These are phyloP conservation scores for Neurospora hispaniola DNA, from an alignment of 495 filamentous ascomycete genomes.

Conservation along the genomic window DNA sequence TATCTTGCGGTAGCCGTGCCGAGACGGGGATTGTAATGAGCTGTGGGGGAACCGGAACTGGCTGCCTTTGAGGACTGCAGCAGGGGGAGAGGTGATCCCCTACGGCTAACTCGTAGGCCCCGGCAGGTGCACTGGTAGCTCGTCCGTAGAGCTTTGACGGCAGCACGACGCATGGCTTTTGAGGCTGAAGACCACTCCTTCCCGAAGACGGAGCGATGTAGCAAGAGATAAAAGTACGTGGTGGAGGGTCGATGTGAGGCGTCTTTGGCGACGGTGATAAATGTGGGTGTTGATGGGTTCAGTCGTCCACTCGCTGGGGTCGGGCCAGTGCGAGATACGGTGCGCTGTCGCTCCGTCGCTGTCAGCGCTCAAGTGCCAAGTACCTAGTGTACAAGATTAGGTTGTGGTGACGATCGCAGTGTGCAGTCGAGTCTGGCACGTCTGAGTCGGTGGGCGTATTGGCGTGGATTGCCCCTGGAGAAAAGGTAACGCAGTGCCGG, in stretches of 20 bases:
- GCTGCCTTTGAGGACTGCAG: constrained; percentile 1
- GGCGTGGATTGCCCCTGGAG: neutral
- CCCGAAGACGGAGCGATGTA: neutral
- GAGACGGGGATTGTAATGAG: constrained; percentile 6
- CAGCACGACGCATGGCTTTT: constrained; percentile 36
- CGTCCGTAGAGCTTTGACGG: constrained; percentile 34
- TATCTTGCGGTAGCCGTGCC: neutral
- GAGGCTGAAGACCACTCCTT: neutral
- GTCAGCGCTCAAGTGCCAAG: neutral
- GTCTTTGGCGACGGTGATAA: neutral
- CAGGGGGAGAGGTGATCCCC: constrained; percentile 15
- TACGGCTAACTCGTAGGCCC: constrained; percentile 28
- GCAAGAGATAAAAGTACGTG: neutral
- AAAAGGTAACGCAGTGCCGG: neutral
- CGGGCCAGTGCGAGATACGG: neutral
- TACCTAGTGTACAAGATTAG: neutral
- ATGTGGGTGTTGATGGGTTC: neutral
- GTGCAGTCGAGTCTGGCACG: neutral
- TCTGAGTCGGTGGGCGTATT: neutral
- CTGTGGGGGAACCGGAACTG: constrained; percentile 12
- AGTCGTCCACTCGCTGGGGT: neutral
- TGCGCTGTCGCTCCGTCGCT: neutral
- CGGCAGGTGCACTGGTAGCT: constrained; percentile 33
- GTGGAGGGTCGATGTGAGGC: neutral
- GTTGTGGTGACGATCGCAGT: neutral